These are phyloP conservation scores for Pythium aphanidermatum DNA, from an alignment of 352 stramenopile genomes.

Conservation along the genomic window DNA sequence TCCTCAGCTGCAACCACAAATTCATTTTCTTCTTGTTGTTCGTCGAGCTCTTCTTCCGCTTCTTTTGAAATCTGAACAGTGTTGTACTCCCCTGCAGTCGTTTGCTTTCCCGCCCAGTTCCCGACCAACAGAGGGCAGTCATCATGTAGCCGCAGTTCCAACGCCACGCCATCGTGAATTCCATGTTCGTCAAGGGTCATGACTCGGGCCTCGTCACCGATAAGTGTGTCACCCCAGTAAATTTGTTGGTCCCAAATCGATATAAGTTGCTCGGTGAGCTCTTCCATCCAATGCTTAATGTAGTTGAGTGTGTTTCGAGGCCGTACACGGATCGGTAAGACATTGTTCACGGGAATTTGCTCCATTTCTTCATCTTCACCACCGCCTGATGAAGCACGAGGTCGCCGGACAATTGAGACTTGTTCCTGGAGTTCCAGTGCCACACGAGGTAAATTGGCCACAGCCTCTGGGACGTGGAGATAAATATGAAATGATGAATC, in stretches of 20 bases:
- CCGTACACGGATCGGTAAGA: conserved; percentile 58
- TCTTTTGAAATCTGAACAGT: conserved; percentile 82
- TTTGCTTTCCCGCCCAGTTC: conserved; percentile 52
- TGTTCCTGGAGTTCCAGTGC: conserved; percentile 66
- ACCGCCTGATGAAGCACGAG: conserved; percentile 14
- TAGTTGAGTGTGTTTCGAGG: conserved; percentile 70
- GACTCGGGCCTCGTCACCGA: conserved; percentile 64
- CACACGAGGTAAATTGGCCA: conserved; percentile 58
- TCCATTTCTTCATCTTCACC: conserved; percentile 23
- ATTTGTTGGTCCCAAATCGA: conserved; percentile 81
- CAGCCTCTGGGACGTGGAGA: conserved; percentile 47
- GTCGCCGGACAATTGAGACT: conserved; percentile 9
- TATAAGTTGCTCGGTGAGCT: conserved; percentile 68
- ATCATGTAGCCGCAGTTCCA: conserved; percentile 71
- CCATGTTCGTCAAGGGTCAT: conserved; percentile 73
- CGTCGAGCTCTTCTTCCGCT: conserved; percentile 66
- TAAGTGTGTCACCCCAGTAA: conserved; percentile 69
- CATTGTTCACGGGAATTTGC: conserved; percentile 3
- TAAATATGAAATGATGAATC: conserved; percentile 58
- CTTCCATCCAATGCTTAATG: conserved; percentile 81
- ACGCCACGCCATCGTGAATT: conserved; percentile 51
- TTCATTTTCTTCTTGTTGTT: conserved; percentile 61
- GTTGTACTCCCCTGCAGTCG: conserved; percentile 59
- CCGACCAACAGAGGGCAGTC: conserved; percentile 66
- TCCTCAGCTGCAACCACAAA: conserved; percentile 52